Base-by-base conservation (phyloP, 306 rosid species). In the Vigna mungo region DNA sequence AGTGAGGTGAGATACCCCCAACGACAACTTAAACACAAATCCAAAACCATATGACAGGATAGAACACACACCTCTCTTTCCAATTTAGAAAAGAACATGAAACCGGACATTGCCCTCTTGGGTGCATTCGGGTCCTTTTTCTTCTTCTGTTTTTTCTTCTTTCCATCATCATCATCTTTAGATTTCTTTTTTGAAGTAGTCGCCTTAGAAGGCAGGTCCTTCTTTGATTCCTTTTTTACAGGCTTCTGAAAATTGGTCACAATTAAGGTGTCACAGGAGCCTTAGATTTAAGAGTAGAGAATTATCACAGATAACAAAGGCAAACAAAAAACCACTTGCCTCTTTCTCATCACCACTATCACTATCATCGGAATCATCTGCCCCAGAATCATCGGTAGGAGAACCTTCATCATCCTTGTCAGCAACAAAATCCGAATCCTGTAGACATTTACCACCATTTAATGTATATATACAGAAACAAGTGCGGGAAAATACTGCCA, bases 51-150 rank as follows among this genome's bases (percentile, higher is more conserved):
- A 68, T 41, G 53, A 71, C 34, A 53, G 72, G 49, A 83, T 34
- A 58, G 75, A 55, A 83, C 89, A 9, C 89, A 8, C 75, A 92
- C 99, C 90, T 96, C 99, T 86, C 99, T 92, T 83, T 96, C 99
- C 94, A 85, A 88, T 25, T 92, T 83, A 68, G 97, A 92, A 82
- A 92, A 96, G 91, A 96, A 96, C 99, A 96, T 96, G 91, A 92
- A 96, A 84, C 98, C 94, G 36, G 99, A 84, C 89, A 96, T 32
- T 10, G 97, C 99, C 63, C 99, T 89, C 86, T 96, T 96, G 13
- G 99, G 99, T 43, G 99, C 99, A 80, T 96, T 91, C 25, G 99
- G 99, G 81, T 96, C 99, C 89, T 96, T 96, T 72, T 92, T 95
- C 96, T 90, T 95, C 82, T 92, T 95, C 81, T 84, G 97, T 47